A percentile compares a stretch with the other conserved stretches of the same genome.
Evolutionary conservation across 306 rosid genomes (phyloP).

Genomic region (Dicorynia guianensis): DNA sequence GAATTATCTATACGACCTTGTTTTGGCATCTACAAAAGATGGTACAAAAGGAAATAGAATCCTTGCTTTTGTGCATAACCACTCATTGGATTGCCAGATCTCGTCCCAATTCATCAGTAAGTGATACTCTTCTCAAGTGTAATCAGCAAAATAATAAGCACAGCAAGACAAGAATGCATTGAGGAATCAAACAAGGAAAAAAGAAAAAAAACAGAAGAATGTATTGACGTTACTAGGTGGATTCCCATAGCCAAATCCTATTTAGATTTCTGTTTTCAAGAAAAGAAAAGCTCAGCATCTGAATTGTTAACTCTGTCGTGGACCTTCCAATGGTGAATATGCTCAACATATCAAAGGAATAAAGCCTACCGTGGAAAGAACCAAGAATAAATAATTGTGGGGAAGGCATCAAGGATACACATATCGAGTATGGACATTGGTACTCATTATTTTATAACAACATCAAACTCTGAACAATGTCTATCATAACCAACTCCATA

Average conservation of each 20-base stretch:
- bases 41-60: conserved; percentile 2
- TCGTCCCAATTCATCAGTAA: not conserved
- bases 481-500: not conserved
- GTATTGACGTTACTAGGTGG: conserved; percentile 5
- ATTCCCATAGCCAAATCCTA: not conserved
- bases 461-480: not conserved
- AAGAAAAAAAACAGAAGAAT: conserved; percentile 8
- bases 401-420: not conserved
- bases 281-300: conserved; percentile 4
- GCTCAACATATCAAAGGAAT: not conserved
- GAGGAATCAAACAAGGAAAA: not conserved
- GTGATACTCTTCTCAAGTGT: not conserved
- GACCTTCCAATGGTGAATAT: conserved; percentile 6
- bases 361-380: not conserved
- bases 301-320: conserved; percentile 23
- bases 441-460: not conserved
- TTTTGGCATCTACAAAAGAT: conserved; percentile 24
- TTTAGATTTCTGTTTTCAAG: not conserved
- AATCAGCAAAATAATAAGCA: not conserved
- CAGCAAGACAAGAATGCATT: no score
- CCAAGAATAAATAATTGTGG: not conserved
- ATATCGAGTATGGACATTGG: not conserved
- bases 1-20: not conserved
- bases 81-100: not conserved
- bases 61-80: conserved; percentile 4